Base-by-base conservation (phyloP, 1,284 basidiomycete genomes). In the Sporisorium reilianum region DNA sequence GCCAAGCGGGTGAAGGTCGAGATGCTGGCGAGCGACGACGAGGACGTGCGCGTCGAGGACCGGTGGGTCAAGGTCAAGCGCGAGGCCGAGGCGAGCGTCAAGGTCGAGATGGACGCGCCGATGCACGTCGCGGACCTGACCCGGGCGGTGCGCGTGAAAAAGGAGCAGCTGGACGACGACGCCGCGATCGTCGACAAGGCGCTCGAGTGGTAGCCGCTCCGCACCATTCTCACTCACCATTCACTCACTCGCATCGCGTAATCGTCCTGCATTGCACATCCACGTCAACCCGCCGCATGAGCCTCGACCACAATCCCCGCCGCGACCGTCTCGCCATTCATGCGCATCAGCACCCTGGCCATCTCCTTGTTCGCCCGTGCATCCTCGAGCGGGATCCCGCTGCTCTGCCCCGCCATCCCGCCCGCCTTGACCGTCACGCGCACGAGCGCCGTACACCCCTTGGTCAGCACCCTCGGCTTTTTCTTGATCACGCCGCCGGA, bases 311-410 rank as follows among this genome's bases (percentile, higher is more conserved):
- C 79, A 16, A 84, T 82, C 90, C 95, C 95, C 57, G 95, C 95
- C 48, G 91, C 94, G 65, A 99, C 92, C 14, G 96, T 98, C 87
- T 98, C 95, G 0, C 97, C 96, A 20, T 90, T 90, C 67, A 95
- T 88, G 40, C 96, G 87, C 67, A 99, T 88, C 56, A 99, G 85
- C 49, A 99, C 89, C 44, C 96, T 87, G 0, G 95, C 95, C 96
- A 99, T 97, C 74, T 97, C 94, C 86, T 98, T 98, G 86, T 95
- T 98, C n/a, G 87, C 87, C 4, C 90, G 86, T 70, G 96, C 96
- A 1, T 92, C 89, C 84, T 99, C 96, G 32, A 84, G 55, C 23
- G 82, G 79, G 28, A 73, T 69, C 11, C 78, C 79, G 3, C 60
- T 58, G 34, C 72, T 72, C 60, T 74, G 69, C 1, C 80, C 78